Conservation (phyloP, 768 basidiomycete genomes). For the Psilocybe cyanescens region DNA sequence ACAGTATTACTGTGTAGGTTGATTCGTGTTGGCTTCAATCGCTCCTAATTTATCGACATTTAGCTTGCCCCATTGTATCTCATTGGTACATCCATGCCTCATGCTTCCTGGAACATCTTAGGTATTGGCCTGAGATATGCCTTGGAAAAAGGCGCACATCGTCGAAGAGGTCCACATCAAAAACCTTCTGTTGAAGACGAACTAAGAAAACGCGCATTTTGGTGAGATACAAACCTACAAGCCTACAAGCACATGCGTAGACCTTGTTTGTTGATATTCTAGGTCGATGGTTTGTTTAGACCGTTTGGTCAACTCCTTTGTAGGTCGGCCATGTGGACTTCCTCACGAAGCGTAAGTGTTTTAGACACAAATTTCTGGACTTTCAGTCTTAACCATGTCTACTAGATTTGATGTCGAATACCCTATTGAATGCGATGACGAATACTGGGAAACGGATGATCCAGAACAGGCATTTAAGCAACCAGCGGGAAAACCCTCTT, state of each 20-base stretch:
- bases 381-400: not conserved
- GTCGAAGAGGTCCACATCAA: constrained; percentile 41
- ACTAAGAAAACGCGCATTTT: constrained; percentile 63
- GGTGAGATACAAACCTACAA: constrained; percentile 30
- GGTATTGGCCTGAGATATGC: constrained; percentile 63
- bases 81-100: constrained; percentile 49
- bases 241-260: not conserved
- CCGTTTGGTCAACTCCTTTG: constrained; percentile 42
- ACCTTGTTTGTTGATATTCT: not conserved
- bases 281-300: constrained; percentile 38
- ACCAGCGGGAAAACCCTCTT: constrained; percentile 60
- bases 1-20: constrained; percentile 64
- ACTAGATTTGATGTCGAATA: constrained; percentile 66
- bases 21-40: not conserved
- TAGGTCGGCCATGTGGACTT: constrained; percentile 70
- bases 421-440: constrained; percentile 61
- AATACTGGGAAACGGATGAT: constrained; percentile 50
- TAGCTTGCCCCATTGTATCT: constrained; percentile 38
- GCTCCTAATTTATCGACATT: not conserved
- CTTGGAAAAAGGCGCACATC: constrained; percentile 68
- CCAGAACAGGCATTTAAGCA: constrained; percentile 59
- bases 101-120: constrained; percentile 58
- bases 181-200: constrained; percentile 51
- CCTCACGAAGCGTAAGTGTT: constrained; percentile 71
- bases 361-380: not conserved